Base-by-base conservation (phyloP, 1,284 basidiomycete genomes). In the Ustilago sp. region DNA sequence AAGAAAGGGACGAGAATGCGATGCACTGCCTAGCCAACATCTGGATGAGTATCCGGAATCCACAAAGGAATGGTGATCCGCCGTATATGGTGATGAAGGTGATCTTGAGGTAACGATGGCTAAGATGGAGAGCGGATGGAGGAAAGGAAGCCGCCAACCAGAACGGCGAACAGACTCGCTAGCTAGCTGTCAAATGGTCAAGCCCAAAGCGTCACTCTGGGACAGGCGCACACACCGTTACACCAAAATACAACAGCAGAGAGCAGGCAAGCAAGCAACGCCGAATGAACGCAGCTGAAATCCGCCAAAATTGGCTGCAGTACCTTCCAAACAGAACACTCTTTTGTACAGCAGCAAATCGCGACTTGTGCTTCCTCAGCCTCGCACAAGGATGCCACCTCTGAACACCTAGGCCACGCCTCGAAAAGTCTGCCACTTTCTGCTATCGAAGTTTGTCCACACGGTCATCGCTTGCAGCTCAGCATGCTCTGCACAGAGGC, bases 61-160 rank as follows among this genome's bases (percentile, higher is more conserved):
- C 8, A 32, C 23, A 32, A 50, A 7, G 12, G 48, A 28, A 50
- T 23, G 28, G 48, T 17, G 11, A 50, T 32, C 48, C 48, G 48
- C 31, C 1, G 48, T 17, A 15, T 32, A 13, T 8, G 15, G 28
- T 41, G 47, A 45, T 19, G 43, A 19, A 45, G 36, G 39, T 45
- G 55, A 45, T 57, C 55, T 57, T 43, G 55, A 57, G 41, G 39
- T 34, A 34, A 17, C 12, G 64, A 61, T 67, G 58, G 52, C 53
- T 31, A 45, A 50, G 53, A 56, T 52, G 59, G 8, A 28, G 52
- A 48, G 32, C 32, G 34, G 56, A 58, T 58, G 56, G 56, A 47
- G 34, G 56, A 39, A 45, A 31, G 56, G 48, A 48, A 28, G 23
- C 23, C 23, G 45, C 9, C 32, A 34, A 47, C 34, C 31, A 47